Evolutionary conservation across 331 rosid genomes (phyloP), one percentile per base, ranked within the genome.

Genomic region (Malus hybrid): DNA sequence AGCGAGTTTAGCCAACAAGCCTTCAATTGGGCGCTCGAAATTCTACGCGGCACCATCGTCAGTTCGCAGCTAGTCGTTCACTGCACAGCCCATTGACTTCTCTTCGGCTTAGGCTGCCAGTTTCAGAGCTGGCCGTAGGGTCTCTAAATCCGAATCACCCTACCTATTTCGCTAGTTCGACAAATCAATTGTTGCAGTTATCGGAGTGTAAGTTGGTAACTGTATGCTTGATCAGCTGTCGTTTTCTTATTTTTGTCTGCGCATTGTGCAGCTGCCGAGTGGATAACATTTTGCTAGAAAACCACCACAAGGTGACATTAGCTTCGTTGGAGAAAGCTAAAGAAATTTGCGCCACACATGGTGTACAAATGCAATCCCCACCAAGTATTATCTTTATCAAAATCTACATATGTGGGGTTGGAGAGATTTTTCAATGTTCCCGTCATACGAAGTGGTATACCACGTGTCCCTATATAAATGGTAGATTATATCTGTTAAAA

Each of bases 1-100:
- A 86, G 84, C 29, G 85, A 88, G 1, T 12, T 33, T 58, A 88
- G 90, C 77, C 73, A 81, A 73, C 68, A 84, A 20, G 89, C 90
- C 0, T 86, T 88, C 62, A 64, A 55, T 32, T 86, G 90, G 93
- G 72, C 78, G 13, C 89, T 88, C 10, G 68, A 82, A 39, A 79
- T 66, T 67, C 74, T 86, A 6, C 70, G 72, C 78, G 72, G 74
- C 53, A 80, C 89, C 68, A 28, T 86, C 12, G 26, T 10, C 24
- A 73, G 62, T 1, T 84, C 71, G 4, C 66, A 79, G 7, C 78
- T 88, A 34, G 2, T 84, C 6, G 24, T 80, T 86, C 84, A 78
- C 82, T 72, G 87, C 75, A 61, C 87, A 74, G 19, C 81, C 82
- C 53, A 55, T 12, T 10, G 83, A 79, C 36, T 28, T 74, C 10